phyloP scores from a whole-genome alignment of 2,329 filamentous ascomycete genomes.

The Blumeria hordei region DNA sequence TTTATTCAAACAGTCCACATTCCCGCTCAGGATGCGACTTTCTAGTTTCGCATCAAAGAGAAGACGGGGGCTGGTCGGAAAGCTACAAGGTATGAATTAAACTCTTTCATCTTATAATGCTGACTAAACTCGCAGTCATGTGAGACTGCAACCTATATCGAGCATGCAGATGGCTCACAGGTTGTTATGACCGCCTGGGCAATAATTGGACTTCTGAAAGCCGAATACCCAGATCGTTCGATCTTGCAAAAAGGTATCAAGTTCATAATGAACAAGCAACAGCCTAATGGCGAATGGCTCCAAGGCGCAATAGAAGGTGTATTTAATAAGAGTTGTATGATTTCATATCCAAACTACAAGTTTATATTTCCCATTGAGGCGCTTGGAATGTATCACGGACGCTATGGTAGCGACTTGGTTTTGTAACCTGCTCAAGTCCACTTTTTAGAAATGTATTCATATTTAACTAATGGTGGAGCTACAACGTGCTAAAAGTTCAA shows the following conservation, averaged over 20 bases:
- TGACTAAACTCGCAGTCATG: conserved; percentile 29
- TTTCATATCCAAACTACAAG: conserved; percentile 98
- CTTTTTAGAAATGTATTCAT: no score
- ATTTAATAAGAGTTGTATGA: conserved; percentile 99
- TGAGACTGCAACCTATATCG: conserved; percentile 49
- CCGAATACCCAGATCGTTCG: conserved; percentile 50
- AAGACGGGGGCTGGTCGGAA: conserved; percentile 91
- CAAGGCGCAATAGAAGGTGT: conserved; percentile 94
- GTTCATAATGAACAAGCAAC: conserved; percentile 67
- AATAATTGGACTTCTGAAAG: conserved; percentile 58
- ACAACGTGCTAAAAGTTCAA: no score
- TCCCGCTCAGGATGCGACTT: conserved; percentile 64
- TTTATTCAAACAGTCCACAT: conserved; percentile 45
- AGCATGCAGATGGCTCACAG: conserved; percentile 53
- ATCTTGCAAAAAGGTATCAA: conserved; percentile 50
- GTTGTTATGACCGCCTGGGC: conserved; percentile 94
- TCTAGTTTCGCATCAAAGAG: conserved; percentile 58
- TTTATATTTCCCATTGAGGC: conserved; percentile 89
- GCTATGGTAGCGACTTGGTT: conserved; percentile 7
- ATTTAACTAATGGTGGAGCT: no score
- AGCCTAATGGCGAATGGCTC: conserved; percentile 75
- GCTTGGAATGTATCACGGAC: conserved; percentile 44
- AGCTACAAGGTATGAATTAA: conserved; percentile 41
- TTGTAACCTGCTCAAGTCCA: no score
- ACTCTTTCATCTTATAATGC: background rate